Percentiles rank a stretch among this genome's conserved stretches.
phyloP scores from a whole-genome alignment of 345 rosid species.

The Adansonia digitata region DNA sequence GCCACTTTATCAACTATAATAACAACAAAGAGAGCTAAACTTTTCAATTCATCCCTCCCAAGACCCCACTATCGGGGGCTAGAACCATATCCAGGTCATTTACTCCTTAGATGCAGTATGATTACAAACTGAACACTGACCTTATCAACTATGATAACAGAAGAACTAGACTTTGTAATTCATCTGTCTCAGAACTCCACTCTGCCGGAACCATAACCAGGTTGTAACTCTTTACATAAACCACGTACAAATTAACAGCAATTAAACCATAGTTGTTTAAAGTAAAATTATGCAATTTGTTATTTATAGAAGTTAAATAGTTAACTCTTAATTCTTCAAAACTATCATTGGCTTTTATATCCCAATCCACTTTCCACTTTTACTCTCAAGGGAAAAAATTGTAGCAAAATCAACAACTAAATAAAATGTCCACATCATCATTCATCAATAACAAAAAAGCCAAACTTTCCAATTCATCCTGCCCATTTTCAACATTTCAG shows the following conservation, averaged over 20 bases:
- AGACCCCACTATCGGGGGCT: background rate
- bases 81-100: slow-evolving; percentile 1
- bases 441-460: background rate
- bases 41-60: background rate
- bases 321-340: background rate
- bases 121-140: background rate
- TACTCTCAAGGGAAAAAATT: background rate
- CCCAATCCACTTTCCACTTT: too few species aligned
- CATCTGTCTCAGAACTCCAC: background rate
- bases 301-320: background rate
- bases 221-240: background rate
- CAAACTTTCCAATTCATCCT: background rate
- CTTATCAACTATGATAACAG: background rate
- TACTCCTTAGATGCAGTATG: background rate
- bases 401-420: background rate
- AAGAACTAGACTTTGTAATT: background rate
- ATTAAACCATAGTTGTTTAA: background rate
- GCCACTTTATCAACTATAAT: background rate
- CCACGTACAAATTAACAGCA: background rate
- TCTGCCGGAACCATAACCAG: background rate
- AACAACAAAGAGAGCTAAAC: background rate
- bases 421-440: background rate
- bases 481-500: background rate
- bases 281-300: background rate
- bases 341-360: background rate